These are phyloP conservation scores for Pleurotus sapidus DNA, from an alignment of 768 basidiomycete species.

Conservation along the genomic window DNA sequence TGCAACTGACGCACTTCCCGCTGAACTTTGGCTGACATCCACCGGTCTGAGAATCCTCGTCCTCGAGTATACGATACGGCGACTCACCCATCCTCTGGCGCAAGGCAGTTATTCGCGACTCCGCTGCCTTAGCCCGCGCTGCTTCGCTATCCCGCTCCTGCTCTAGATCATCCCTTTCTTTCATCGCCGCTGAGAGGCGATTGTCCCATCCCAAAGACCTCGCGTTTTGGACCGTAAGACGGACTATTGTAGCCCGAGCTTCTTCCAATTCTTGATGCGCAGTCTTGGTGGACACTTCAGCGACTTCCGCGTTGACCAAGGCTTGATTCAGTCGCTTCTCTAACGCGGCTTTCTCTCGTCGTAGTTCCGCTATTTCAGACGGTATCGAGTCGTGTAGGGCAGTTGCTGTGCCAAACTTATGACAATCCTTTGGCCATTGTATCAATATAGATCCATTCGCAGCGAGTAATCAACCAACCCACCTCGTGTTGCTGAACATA, in stretches of 20 bases:
- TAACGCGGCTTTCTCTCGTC: conserved; percentile 58
- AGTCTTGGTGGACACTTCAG: conserved; percentile 75
- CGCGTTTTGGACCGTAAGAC: conserved; percentile 66
- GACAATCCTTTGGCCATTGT: conserved; percentile 16
- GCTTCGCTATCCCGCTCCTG: conserved; percentile 77
- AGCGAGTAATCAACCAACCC: conserved; percentile 21
- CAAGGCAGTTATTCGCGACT: conserved; percentile 59
- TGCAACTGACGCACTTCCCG: conserved; percentile 62
- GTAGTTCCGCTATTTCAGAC: conserved; percentile 26
- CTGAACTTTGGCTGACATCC: conserved; percentile 60
- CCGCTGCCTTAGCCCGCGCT: conserved; percentile 65
- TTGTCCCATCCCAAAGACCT: conserved; percentile 71
- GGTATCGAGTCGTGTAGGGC: conserved; percentile 16
- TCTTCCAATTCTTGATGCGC: conserved; percentile 75
- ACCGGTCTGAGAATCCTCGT: neutral
- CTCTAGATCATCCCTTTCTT: conserved; percentile 80
- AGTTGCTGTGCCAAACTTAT: conserved; percentile 28
- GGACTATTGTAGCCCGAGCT: conserved; percentile 61
- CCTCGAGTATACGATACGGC: conserved; percentile 12
- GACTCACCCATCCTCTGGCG: conserved; percentile 62
- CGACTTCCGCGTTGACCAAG: conserved; percentile 76
- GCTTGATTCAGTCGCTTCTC: conserved; percentile 80
- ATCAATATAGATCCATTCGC: neutral
- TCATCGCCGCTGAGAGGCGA: conserved; percentile 57
- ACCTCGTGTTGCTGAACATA: conserved; percentile 76